A percentile compares a stretch with the other conserved stretches of the same genome.
These are phyloP conservation scores for Daldinia eschscholtzii DNA, from an alignment of 2,329 filamentous ascomycete species.

Conservation along the genomic window DNA sequence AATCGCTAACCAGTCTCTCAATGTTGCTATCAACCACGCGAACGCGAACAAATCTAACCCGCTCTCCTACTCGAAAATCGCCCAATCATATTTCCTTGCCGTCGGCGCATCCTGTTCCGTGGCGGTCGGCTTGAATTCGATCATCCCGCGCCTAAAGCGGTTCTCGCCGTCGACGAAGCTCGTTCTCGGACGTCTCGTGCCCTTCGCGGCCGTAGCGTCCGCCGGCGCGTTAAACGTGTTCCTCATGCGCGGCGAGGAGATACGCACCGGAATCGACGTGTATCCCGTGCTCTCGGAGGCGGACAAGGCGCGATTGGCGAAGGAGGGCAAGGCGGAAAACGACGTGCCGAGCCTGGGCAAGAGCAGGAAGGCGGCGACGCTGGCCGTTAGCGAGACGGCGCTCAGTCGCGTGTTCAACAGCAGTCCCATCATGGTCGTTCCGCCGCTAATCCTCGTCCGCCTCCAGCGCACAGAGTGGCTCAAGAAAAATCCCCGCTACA, in stretches of 20 bases:
- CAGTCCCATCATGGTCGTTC: conserved; percentile 96
- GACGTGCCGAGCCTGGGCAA: conserved; percentile 82
- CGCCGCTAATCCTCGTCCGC: conserved; percentile 85
- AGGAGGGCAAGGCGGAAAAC: conserved; percentile 71
- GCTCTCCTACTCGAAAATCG: conserved; percentile 81
- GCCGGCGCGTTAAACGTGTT: conserved; percentile 95
- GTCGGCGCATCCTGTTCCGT: conserved; percentile 95
- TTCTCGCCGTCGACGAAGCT: conserved; percentile 80
- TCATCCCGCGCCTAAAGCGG: conserved; percentile 85
- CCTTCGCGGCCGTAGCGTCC: conserved; percentile 93
- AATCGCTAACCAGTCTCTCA: conserved; percentile 95
- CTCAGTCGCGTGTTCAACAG: conserved; percentile 92
- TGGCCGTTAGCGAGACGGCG: conserved; percentile 94
- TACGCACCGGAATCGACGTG: conserved; percentile 90
- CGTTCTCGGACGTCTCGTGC: conserved; percentile 87
- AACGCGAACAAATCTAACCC: conserved; percentile 98
- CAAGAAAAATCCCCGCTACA: conserved; percentile 79
- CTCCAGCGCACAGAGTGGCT: conserved; percentile 89
- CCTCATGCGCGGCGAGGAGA: conserved; percentile 97
- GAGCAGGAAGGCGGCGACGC: conserved; percentile 85
- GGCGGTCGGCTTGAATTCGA: conserved; percentile 88
- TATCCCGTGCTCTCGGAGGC: conserved; percentile 82
- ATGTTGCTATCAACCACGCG: conserved; percentile 96
- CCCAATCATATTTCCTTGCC: conserved; percentile 90
- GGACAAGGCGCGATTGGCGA: conserved; percentile 70